Evolutionary conservation across 163 green algal species (phyloP), one percentile per base, ranked within the genome.

Genomic region (Trebouxia gelatinosa): DNA sequence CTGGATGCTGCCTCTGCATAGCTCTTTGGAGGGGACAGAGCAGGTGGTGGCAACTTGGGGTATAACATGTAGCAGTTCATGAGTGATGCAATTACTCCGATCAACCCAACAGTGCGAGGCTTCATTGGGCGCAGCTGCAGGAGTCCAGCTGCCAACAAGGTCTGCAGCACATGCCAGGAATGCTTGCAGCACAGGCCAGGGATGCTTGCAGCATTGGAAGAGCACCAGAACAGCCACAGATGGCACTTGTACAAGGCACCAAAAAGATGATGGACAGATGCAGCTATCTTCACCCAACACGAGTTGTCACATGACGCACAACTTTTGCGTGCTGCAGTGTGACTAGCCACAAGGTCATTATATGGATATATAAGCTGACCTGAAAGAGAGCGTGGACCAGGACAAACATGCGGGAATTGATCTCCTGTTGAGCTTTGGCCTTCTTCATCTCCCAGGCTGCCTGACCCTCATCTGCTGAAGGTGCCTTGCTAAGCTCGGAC

Each of bases 1-100:
- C 29, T 48, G 23, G 38, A 38, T n/a, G 68, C 9, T 34, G 64
- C 64, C 64, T 72, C 64, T 72, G 64, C 64, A 51, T 72, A 72
- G 64, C 64, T 72, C 64, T 34, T 72, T 21, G 64, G 64, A 21
- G 64, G 35, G 31, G 64, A 28, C 17, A 46, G 43, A 48, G 68
- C 68, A 31, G 68, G 40, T 28, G 74, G 21, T 43, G 85, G 84
- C 58, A 85, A 59, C 6, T 83, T 57, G 28, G 90, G 90, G 77
- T 91, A 84, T 26, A 97, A 81, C 87, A 97, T 89, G 86, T 96
- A 98, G 87, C 93, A 97, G 89, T 98, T 98, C 61, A 98, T 89
- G 9, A 88, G 87, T 0, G 84, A 92, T 2, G 93, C 89, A 40
- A 95, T 57, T 1, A 91, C 81, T 6, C 93, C 93, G 37, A 97